Evolutionary conservation across 176 grass and related monocot genomes (phyloP).

Genomic region (Avena atlantica): DNA sequence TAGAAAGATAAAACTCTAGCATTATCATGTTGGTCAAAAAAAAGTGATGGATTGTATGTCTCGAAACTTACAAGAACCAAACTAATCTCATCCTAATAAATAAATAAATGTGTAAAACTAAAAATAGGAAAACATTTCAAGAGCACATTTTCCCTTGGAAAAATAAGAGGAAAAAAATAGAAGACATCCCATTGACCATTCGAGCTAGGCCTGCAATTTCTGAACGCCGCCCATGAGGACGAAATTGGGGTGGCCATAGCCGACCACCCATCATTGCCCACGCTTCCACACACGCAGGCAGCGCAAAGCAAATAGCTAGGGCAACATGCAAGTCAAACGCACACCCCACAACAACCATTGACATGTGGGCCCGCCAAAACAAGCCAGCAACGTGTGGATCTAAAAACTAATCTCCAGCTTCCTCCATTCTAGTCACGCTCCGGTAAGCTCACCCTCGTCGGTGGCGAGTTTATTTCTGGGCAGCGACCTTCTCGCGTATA

Average conservation of each 20-base stretch:
- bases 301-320: background rate
- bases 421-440: conserved; percentile 34
- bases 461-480: conserved; percentile 51
- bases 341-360: background rate
- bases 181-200: background rate
- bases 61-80: background rate
- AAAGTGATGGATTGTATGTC: background rate
- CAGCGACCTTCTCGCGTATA: conserved; percentile 40
- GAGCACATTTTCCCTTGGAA: background rate
- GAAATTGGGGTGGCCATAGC: conserved; percentile 45
- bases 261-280: background rate
- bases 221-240: conserved; percentile 21
- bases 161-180: background rate
- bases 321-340: conserved; percentile 35
- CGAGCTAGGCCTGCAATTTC: background rate
- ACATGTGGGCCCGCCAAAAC: conserved; percentile 40
- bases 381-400: conserved; percentile 33
- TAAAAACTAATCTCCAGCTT: conserved; percentile 20
- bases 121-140: background rate
- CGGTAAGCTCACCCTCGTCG: conserved; percentile 55
- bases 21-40: too few species aligned
- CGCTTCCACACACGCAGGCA: conserved; percentile 26
- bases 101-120: background rate
- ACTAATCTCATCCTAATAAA: too few species aligned
- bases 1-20: too few species aligned